Conservation (phyloP, 2,329 filamentous ascomycete genomes). For the Colletotrichum incanum region DNA sequence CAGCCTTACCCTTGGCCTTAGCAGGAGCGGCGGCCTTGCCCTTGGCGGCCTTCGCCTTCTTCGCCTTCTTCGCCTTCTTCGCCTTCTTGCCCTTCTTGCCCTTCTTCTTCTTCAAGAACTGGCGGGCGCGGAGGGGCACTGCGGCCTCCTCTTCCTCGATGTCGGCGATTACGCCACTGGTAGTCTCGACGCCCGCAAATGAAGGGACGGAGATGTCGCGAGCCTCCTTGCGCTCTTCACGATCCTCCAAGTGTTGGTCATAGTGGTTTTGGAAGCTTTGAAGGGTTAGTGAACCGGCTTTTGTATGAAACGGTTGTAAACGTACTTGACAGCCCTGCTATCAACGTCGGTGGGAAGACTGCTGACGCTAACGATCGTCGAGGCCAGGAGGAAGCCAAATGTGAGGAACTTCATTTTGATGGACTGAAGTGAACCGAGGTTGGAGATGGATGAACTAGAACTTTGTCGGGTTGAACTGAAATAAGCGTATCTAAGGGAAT, state of each 20-base stretch:
- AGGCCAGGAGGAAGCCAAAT: conserved; percentile 34
- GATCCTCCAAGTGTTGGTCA: conserved; percentile 33
- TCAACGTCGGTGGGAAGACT: conserved; percentile 39
- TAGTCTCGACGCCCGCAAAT: conserved; percentile 37
- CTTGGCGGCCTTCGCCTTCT: conserved; percentile 36
- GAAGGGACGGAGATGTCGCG: conserved; percentile 36
- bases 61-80: conserved; percentile 35
- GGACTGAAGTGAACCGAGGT: conserved; percentile 38
- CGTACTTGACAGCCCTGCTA: conserved; percentile 39
- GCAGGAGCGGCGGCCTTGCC: conserved; percentile 26
- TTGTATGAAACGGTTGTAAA: not conserved
- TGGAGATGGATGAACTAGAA: conserved; percentile 2
- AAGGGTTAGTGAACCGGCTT: not conserved
- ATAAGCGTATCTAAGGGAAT: conserved; percentile 29
- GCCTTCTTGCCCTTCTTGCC: conserved; percentile 34
- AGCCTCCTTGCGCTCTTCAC: conserved; percentile 32
- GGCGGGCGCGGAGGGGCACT: conserved; percentile 31
- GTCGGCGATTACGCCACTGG: conserved; percentile 33
- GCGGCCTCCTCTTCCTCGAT: conserved; percentile 25
- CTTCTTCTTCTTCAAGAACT: conserved; percentile 37
- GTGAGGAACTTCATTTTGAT: conserved; percentile 42
- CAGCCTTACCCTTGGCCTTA: conserved; percentile 16
- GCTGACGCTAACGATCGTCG: conserved; percentile 42
- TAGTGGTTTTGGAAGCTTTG: conserved; percentile 17
- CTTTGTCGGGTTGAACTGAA: conserved; percentile 16